These are phyloP conservation scores for Pseudocercospora macadamiae DNA, from an alignment of 2,329 filamentous ascomycete species.

Conservation along the genomic window DNA sequence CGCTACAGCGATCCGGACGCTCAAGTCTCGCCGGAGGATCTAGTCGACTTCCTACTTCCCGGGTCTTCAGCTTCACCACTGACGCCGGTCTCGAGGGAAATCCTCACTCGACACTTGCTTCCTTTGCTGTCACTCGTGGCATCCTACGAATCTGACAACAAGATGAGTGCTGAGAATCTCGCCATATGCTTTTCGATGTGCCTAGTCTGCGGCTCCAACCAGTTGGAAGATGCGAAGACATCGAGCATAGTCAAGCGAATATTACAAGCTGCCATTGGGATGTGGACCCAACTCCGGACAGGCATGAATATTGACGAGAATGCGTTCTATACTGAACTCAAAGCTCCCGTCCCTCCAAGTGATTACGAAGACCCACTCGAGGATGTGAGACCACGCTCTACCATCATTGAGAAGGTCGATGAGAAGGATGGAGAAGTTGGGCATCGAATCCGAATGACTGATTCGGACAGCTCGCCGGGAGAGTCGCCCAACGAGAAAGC, in stretches of 20 bases:
- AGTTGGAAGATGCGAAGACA: constrained; percentile 58
- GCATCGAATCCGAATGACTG: constrained; percentile 49
- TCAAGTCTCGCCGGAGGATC: constrained; percentile 44
- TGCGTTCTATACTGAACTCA: constrained; percentile 45
- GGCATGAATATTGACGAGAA: constrained; percentile 44
- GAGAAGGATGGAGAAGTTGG: constrained; percentile 36
- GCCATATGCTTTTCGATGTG: constrained; percentile 59
- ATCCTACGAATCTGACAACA: constrained; percentile 52
- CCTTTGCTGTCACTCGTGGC: constrained; percentile 55
- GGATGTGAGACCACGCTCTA: constrained; percentile 21
- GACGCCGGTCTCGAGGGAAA: constrained; percentile 49
- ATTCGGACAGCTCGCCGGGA: constrained; percentile 39
- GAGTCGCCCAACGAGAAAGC: constrained; percentile 17
- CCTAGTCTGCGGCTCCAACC: constrained; percentile 56
- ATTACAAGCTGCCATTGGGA: constrained; percentile 51
- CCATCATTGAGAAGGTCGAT: constrained; percentile 16
- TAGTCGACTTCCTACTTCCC: constrained; percentile 51
- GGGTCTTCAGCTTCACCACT: constrained; percentile 52
- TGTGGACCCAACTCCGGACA: constrained; percentile 49
- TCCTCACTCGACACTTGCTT: constrained; percentile 55
- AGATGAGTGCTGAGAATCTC: constrained; percentile 58
- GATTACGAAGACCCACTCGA: constrained; percentile 56
- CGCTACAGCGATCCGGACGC: constrained; percentile 45
- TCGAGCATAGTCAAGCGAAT: constrained; percentile 55
- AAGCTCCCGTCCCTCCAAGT: constrained; percentile 42